A percentile compares a stretch with the other conserved stretches of the same genome.
phyloP scores from a whole-genome alignment of 2,329 filamentous ascomycete species.

The Colletotrichum falcatum region DNA sequence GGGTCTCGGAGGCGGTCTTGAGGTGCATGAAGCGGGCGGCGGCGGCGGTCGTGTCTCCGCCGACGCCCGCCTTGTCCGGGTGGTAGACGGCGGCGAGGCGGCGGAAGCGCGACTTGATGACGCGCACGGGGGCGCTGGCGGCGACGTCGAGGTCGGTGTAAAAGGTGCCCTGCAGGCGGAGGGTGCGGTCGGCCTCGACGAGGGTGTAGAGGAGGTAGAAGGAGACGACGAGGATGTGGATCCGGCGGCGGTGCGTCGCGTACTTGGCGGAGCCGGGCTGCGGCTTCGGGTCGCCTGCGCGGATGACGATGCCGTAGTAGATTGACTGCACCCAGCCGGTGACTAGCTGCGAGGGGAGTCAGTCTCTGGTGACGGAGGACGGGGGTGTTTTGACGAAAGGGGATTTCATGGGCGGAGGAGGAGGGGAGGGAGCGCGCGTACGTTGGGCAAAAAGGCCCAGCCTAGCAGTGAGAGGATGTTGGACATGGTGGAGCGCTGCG shows the following conservation, averaged over 20 bases:
- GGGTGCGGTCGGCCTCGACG: constrained; percentile 88
- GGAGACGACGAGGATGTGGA: constrained; percentile 85
- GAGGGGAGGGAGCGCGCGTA: constrained; percentile 54
- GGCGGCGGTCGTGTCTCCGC: constrained; percentile 50
- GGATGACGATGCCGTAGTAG: constrained; percentile 90
- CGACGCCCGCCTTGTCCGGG: constrained; percentile 80
- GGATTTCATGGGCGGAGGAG: constrained; percentile 23
- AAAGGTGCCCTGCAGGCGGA: constrained; percentile 78
- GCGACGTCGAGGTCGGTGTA: constrained; percentile 82
- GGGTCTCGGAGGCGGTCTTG: constrained; percentile 84
- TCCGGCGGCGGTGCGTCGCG: constrained; percentile 80
- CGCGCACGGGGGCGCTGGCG: constrained; percentile 69
- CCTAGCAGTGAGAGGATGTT: constrained; percentile 65
- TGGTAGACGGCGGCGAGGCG: constrained; percentile 79
- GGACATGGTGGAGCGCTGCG: constrained; percentile 50
- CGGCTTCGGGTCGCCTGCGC: constrained; percentile 86
- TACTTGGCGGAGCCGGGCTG: constrained; percentile 76
- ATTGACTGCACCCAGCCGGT: constrained; percentile 82
- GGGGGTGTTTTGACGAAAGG: background rate
- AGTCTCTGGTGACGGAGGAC: background rate
- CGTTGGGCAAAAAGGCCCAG: constrained; percentile 68
- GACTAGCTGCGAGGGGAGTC: constrained; percentile 68
- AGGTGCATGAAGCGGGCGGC: constrained; percentile 79
- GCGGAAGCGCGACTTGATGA: constrained; percentile 87
- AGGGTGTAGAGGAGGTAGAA: constrained; percentile 91